phyloP scores from a whole-genome alignment of 2,329 filamentous ascomycete species.

The Pseudopyrenochaeta lycopersici region DNA sequence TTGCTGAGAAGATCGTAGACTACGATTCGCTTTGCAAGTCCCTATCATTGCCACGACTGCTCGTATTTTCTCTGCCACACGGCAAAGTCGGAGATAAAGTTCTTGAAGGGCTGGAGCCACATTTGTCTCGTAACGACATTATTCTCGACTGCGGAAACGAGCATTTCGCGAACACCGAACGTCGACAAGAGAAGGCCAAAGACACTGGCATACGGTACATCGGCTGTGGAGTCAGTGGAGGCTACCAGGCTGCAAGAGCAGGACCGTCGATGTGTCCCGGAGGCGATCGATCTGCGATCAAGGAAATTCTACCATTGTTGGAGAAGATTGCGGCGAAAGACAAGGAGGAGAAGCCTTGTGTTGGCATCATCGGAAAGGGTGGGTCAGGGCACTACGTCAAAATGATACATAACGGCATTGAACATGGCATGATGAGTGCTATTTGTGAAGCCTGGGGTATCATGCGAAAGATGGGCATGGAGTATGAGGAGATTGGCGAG shows the following conservation, averaged over 20 bases:
- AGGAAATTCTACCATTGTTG: slow-evolving; percentile 69
- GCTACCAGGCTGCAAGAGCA: slow-evolving; percentile 71
- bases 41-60: slow-evolving; percentile 59
- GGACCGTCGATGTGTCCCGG: slow-evolving; percentile 75
- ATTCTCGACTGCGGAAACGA: slow-evolving; percentile 76
- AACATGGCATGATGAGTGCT: slow-evolving; percentile 74
- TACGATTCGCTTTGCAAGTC: slow-evolving; percentile 62
- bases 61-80: slow-evolving; percentile 64
- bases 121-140: slow-evolving; percentile 69
- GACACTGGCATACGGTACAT: slow-evolving; percentile 70
- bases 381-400: slow-evolving; percentile 77
- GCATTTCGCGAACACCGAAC: slow-evolving; percentile 70
- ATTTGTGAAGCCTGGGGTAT: slow-evolving; percentile 73
- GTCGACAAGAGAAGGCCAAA: slow-evolving; percentile 66
- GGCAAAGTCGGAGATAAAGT: slow-evolving; percentile 58
- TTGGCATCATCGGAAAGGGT: slow-evolving; percentile 67
- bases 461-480: slow-evolving; percentile 67
- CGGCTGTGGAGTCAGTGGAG: slow-evolving; percentile 73
- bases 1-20: slow-evolving; percentile 42
- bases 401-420: slow-evolving; percentile 80
- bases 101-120: slow-evolving; percentile 57
- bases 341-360: slow-evolving; percentile 66
- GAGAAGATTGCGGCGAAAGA: slow-evolving; percentile 71
- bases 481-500: slow-evolving; percentile 67
- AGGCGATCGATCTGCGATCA: slow-evolving; percentile 65